Evolutionary conservation across 2,329 filamentous ascomycete species (phyloP).

Genomic region (Pseudogymnoascus sp.): DNA sequence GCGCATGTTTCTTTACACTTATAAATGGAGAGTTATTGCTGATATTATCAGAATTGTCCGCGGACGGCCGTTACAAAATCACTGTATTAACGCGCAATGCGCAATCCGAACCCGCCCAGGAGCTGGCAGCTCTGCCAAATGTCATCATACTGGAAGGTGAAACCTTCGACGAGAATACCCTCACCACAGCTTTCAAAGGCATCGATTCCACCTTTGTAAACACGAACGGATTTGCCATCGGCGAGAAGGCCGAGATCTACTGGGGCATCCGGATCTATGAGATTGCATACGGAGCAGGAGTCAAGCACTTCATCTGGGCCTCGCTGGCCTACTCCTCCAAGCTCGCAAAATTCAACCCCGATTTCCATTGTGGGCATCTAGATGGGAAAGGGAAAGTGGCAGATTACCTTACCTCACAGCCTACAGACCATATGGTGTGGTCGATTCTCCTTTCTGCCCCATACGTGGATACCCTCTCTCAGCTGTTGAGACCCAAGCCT

Average conservation of each 20-base stretch:
- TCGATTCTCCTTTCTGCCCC: constrained; percentile 18
- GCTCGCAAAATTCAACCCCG: constrained; percentile 13
- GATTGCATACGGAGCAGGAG: constrained; percentile 14
- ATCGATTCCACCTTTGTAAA: constrained; percentile 20
- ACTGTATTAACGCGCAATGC: constrained; percentile 11
- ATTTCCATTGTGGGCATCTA: constrained; percentile 16
- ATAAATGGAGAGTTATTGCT: neutral
- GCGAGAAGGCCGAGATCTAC: constrained; percentile 22
- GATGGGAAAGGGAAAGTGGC: constrained; percentile 20
- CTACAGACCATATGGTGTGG: constrained; percentile 18
- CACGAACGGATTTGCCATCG: constrained; percentile 21
- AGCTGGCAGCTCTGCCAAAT: constrained; percentile 17
- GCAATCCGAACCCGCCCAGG: constrained; percentile 12
- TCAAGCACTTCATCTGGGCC: constrained; percentile 20
- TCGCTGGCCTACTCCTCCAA: constrained; percentile 14
- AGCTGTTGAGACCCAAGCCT: constrained; percentile 9
- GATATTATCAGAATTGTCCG: neutral
- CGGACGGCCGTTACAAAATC: constrained; percentile 5
- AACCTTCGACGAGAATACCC: constrained; percentile 17
- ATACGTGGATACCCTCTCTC: constrained; percentile 20
- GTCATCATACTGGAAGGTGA: constrained; percentile 23
- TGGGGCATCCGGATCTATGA: constrained; percentile 21
- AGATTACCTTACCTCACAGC: constrained; percentile 17
- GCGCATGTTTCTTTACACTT: neutral
- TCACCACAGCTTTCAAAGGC: constrained; percentile 16